A percentile compares a stretch with the other conserved stretches of the same genome.
Evolutionary conservation across 768 basidiomycete species (phyloP).

Genomic region (Podaxis sp.): DNA sequence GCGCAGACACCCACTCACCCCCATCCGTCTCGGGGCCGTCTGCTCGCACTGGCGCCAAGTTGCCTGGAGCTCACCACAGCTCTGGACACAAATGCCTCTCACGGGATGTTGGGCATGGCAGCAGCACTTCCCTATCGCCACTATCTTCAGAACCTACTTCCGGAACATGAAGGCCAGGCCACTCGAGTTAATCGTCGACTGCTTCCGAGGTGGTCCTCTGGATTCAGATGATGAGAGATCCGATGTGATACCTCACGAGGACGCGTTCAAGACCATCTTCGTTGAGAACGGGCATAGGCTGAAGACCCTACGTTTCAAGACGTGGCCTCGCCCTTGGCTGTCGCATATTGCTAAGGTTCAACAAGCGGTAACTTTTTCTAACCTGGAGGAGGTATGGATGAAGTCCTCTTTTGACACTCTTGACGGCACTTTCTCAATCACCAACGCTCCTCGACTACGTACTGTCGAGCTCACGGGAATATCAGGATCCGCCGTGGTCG

Average conservation of each 20-base stretch:
- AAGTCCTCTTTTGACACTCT: neutral
- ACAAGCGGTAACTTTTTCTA: neutral
- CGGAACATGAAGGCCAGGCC: neutral
- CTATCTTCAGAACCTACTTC: neutral
- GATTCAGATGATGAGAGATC: neutral
- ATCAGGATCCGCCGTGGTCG: neutral
- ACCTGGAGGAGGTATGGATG: neutral
- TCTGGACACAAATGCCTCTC: neutral
- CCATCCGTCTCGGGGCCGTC: constrained; percentile 1
- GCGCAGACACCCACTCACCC: neutral
- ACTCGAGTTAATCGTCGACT: neutral
- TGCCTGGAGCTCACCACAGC: neutral
- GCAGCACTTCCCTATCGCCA: neutral
- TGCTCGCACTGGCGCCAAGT: constrained; percentile 3
- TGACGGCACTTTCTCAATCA: neutral
- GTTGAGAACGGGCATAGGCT: neutral
- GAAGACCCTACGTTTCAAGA: neutral
- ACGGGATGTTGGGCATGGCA: neutral
- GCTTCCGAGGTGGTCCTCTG: neutral
- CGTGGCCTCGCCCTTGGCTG: neutral
- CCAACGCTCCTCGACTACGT: neutral
- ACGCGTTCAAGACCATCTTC: constrained; percentile 5
- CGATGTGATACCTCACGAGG: neutral
- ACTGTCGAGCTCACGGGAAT: neutral
- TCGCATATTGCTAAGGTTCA: neutral